Conservation (phyloP, 331 rosid genomes). For the Malus hybrid region DNA sequence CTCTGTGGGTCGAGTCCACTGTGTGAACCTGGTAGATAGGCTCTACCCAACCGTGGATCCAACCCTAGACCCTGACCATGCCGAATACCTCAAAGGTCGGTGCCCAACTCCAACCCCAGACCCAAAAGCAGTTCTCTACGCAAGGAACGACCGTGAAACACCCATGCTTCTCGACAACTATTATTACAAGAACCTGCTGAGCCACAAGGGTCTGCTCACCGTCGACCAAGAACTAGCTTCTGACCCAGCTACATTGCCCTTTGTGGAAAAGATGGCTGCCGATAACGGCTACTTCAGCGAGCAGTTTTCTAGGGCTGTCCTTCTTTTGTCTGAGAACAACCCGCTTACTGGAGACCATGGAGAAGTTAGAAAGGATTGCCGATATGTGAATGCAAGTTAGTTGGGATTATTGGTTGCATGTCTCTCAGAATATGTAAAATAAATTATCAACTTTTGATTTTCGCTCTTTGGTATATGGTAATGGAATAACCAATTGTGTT, state of each 20-base stretch:
- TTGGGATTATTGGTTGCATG: neutral
- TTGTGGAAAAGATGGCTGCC: conserved; percentile 57
- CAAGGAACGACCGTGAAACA: conserved; percentile 58
- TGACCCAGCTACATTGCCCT: conserved; percentile 58
- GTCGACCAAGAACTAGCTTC: conserved; percentile 58
- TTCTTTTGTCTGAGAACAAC: conserved; percentile 52
- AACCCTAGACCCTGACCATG: conserved; percentile 46
- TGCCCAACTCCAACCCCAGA: conserved; percentile 69
- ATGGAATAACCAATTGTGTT: neutral
- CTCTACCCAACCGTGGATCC: conserved; percentile 63
- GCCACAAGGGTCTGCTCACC: conserved; percentile 53
- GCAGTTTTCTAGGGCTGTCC: conserved; percentile 58
- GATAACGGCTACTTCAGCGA: conserved; percentile 53
- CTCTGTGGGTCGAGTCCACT: conserved; percentile 88
- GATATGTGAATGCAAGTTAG: conserved; percentile 33
- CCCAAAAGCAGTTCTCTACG: conserved; percentile 43
- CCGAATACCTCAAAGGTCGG: conserved; percentile 48
- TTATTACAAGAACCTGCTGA: conserved; percentile 62
- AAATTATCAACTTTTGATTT: neutral
- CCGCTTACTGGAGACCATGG: conserved; percentile 58
- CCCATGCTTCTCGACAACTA: conserved; percentile 74
- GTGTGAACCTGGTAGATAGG: conserved; percentile 49
- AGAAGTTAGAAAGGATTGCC: conserved; percentile 73
- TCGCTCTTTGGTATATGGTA: neutral
- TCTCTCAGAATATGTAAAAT: neutral